Evolutionary conservation across 805 yeast species (phyloP).

Genomic region (Starmera pachycereana): DNA sequence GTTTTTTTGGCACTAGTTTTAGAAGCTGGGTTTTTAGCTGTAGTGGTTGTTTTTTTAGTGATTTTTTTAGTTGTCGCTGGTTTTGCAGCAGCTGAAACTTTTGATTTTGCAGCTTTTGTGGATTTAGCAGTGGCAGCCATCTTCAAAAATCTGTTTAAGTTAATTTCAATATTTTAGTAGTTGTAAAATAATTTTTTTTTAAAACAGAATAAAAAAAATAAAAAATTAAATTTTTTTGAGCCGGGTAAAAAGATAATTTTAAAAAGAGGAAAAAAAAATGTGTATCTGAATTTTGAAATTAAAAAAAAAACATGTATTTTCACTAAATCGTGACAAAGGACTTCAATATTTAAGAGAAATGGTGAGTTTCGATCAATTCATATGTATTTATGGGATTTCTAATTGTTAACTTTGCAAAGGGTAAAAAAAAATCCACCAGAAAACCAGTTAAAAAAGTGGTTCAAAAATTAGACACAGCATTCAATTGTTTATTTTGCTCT

Average conservation of each 20-base stretch:
- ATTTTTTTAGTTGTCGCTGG: constrained; percentile 1
- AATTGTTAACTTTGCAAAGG: constrained; percentile 28
- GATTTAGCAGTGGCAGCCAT: too few species aligned
- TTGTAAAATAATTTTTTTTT: too few species aligned
- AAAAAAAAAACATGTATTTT: neutral
- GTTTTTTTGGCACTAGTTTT: constrained; percentile 3
- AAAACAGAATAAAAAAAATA: too few species aligned
- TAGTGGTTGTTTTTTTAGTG: constrained; percentile 3
- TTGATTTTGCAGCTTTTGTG: too few species aligned
- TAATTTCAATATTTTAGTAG: too few species aligned
- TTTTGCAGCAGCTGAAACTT: neutral
- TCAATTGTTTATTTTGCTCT: constrained; percentile 89
- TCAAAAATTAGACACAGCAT: constrained; percentile 70
- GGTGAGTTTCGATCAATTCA: too few species aligned
- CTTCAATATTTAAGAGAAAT: constrained; percentile 1
- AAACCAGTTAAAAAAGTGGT: constrained; percentile 73
- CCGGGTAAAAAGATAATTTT: constrained; percentile 12
- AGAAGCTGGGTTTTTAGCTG: constrained; percentile 2
- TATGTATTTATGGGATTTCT: neutral
- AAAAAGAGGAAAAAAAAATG: neutral
- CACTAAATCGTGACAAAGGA: neutral
- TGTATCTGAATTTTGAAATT: neutral
- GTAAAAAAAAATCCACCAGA: constrained; percentile 78
- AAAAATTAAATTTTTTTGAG: constrained; percentile 3
- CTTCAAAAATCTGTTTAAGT: too few species aligned